A percentile compares a stretch with the other conserved stretches of the same genome.
Conservation (phyloP, 352 stramenopile species). For the Globisporangium takayamanum region DNA sequence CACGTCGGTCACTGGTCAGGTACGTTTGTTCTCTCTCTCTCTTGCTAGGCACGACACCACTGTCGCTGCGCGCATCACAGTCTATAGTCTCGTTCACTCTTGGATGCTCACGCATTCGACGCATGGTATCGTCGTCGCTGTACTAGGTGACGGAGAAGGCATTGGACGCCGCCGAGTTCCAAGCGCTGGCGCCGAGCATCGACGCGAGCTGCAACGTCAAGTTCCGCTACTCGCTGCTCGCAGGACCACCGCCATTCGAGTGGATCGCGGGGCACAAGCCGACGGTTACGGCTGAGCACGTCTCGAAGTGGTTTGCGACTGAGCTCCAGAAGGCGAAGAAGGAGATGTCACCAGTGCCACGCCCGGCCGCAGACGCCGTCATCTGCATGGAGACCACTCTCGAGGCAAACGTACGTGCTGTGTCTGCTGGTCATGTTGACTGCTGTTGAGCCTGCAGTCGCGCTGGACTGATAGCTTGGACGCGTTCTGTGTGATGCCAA, state of each 20-base stretch:
- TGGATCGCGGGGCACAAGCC: conserved; percentile 18
- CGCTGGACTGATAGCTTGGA: neutral
- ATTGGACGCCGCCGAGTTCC: conserved; percentile 6
- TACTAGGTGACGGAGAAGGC: conserved; percentile 8
- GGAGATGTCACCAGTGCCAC: neutral
- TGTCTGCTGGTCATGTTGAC: too few species aligned
- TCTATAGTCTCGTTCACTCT: neutral
- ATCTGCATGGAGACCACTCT: neutral
- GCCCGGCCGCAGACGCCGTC: neutral
- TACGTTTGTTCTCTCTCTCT: conserved; percentile 1
- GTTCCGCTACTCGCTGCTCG: conserved; percentile 42
- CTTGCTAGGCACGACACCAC: neutral
- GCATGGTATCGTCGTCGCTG: neutral
- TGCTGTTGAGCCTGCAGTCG: neutral
- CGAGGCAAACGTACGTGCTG: neutral
- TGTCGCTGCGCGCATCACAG: neutral
- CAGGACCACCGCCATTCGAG: conserved; percentile 31
- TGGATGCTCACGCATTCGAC: too few species aligned
- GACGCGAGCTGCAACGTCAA: conserved; percentile 34
- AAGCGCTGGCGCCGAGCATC: conserved; percentile 9
- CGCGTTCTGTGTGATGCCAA: neutral
- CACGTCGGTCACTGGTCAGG: conserved; percentile 9
- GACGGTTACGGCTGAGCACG: neutral
- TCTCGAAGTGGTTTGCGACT: conserved; percentile 4
- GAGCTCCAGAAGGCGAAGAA: neutral